Percentiles rank a stretch among this genome's conserved stretches.
Evolutionary conservation across 148 eudicot genomes (phyloP).

Genomic region (Camellia sinensis): DNA sequence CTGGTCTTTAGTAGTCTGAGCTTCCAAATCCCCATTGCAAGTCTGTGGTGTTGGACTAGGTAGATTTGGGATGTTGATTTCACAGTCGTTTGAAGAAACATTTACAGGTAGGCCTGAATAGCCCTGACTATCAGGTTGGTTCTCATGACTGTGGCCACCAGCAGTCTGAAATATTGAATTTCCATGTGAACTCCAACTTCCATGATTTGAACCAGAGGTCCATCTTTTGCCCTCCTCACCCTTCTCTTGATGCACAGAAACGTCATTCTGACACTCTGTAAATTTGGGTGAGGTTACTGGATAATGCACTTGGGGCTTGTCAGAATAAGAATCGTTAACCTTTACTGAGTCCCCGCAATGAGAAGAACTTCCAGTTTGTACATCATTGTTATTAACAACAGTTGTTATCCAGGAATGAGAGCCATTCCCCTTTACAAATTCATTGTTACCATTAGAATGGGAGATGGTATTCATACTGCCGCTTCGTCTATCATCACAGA

Average conservation of each 20-base stretch:
- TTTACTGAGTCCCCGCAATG: constrained; percentile 14
- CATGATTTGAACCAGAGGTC: constrained; percentile 19
- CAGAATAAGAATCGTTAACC: constrained; percentile 19
- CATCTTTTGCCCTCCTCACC: constrained; percentile 12
- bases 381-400: constrained; percentile 6
- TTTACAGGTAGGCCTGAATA: constrained; percentile 26
- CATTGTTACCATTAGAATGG: constrained; percentile 30
- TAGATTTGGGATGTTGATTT: constrained; percentile 30
- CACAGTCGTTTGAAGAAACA: constrained; percentile 29
- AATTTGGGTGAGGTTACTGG: constrained; percentile 9
- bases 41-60: constrained; percentile 37
- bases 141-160: constrained; percentile 30
- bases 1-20: constrained; percentile 30
- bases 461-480: constrained; percentile 25
- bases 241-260: constrained; percentile 16
- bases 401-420: constrained; percentile 20
- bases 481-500: constrained; percentile 25
- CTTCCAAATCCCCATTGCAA: constrained; percentile 23
- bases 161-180: constrained; percentile 14
- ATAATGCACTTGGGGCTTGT: constrained; percentile 15
- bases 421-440: constrained; percentile 20
- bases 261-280: not conserved
- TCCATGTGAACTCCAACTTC: constrained; percentile 19
- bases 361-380: constrained; percentile 16
- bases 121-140: constrained; percentile 29